Evolutionary conservation across 164 flowering plant genomes (phyloP), one percentile per base, ranked within the genome.

Genomic region (Tetracentron sinense): DNA sequence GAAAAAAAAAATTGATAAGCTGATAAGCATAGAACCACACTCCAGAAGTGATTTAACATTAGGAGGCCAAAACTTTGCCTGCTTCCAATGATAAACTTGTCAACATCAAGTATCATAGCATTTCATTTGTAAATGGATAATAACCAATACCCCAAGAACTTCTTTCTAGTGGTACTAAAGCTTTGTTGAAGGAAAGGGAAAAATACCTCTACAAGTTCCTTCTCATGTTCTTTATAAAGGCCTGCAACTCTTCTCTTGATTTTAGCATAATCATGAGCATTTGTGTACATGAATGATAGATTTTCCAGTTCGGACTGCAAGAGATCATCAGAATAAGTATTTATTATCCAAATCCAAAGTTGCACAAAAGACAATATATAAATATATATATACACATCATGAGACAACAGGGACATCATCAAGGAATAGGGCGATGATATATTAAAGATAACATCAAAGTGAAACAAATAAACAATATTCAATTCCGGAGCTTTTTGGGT

Each of bases 261-360:
- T 71, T 84, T 84, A 57, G 88, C 87, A 78, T 89, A 80, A 64
- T 88, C 97, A 73, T 79, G 88, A 59, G 90, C 69, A 70, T 89
- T 88, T 65, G 96, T 86, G 75, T 91, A 95, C 97, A 88, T 88
- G 74, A 95, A 95, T 42, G 99, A 85, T 27, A 95, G 76, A 74
- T 95, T 91, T 75, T 95, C 99, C 65, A 95, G 92, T 77, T 95
- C 99, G 69, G 96, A 76, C 99, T 95, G 96, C 77, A 81, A 62
- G 6, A 55, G 1, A 63, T 64, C 30, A 64, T 48, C n/a, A n/a
- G n/a, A n/a, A 52, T 50, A 47, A 38, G 44, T 31, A 30, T 55
- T 20, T 52, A 42, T 16, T 38, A 54, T n/a, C 12, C 26, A 54
- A 22, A 58, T 22, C 46, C 14, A 38, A 44, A 62, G 53, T 21